Base-by-base conservation (phyloP, 1,139 yeast species). In the Saccharomycopsis hybrid region DNA sequence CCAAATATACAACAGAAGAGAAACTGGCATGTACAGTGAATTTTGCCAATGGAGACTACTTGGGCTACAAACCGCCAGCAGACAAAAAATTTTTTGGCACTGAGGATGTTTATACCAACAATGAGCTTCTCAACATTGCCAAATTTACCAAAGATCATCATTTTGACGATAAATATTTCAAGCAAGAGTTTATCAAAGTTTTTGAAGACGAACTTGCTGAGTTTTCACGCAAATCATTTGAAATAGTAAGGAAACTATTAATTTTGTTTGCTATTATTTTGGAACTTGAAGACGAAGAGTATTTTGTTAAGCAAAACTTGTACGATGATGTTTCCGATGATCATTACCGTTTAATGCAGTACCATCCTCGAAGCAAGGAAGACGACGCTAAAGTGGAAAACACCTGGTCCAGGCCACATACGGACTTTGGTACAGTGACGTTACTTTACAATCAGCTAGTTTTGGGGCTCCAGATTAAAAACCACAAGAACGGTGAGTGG, bases 401-500 rank as follows among this genome's bases (percentile, higher is more conserved):
- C 30, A 28, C 11, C 24, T 45, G 48, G 48, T 30, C 38, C 7
- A 11, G 48, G n/a, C 35, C 48, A 39, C 48, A 45, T 36, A 45
- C 48, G 7, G 48, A 45, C 29, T 45, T 45, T 31, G 48, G 48
- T 8, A 38, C 44, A 3, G n/a, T 45, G 36, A 39, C 48, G n/a
- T 39, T 45, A 35, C 29, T 45, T 8, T 45, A 45, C 28, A 45
- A 45, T 25, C 48, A 45, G 33, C 30, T 45, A 13, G 48, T 45
- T 25, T 47, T 39, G 5, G 69, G 78, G 4, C 63, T 74, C 40
- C 79, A 74, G 54, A 73, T 74, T 45, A 64, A 70, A 53, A 76
- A 73, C 54, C 69, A 70, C 53, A 67, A 59, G 44, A 65, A 70
- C 25, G 74, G 74, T 1, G 60, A 65, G 11, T 75, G 78, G 78